Conservation (phyloP, 2,329 filamentous ascomycete genomes). For the Botryotinia calthae region DNA sequence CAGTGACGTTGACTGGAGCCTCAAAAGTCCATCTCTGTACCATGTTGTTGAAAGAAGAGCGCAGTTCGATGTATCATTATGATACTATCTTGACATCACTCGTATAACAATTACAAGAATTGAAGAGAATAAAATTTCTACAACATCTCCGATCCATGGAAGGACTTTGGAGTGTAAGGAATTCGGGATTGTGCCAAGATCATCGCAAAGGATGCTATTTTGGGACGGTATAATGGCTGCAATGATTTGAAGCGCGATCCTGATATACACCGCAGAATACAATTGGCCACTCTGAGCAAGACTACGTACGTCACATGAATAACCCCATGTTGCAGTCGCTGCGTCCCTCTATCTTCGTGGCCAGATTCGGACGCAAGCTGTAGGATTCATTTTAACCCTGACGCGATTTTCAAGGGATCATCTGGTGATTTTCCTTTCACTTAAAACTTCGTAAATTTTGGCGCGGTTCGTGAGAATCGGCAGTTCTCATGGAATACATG, state of each 20-base stretch:
- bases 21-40: constrained; percentile 7
- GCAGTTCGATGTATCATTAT: neutral
- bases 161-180: no score
- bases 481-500: neutral
- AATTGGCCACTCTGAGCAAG: neutral
- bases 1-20: neutral
- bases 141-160: no score
- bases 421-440: neutral
- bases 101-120: neutral
- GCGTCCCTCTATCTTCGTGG: neutral
- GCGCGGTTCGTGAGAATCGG: neutral
- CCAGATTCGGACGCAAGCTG: neutral
- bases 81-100: neutral
- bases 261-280: no score
- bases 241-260: neutral
- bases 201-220: neutral
- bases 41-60: neutral
- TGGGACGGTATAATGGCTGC: no score
- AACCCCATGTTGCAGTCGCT: neutral
- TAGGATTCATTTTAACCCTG: neutral
- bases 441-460: no score
- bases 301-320: neutral
- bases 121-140: no score
- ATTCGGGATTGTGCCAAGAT: neutral
- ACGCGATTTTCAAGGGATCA: no score